Conservation (phyloP, 1,284 basidiomycete genomes). For the Tilletiaria anomala region DNA sequence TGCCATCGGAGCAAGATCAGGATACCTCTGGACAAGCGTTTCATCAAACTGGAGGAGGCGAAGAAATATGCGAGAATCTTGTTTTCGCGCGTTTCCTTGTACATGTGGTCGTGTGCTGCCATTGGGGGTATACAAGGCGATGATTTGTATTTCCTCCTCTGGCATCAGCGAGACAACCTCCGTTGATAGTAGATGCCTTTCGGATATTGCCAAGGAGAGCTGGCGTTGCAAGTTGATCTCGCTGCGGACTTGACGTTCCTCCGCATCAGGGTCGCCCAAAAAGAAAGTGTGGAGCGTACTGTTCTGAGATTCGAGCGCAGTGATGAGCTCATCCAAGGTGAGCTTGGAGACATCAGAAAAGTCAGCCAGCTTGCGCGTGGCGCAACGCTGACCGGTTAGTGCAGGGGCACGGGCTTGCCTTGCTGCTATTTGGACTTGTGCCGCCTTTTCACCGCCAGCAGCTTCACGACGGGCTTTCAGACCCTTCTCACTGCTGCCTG, state of each 20-base stretch:
- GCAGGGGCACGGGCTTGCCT: constrained; percentile 17
- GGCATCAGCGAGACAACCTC: constrained; percentile 39
- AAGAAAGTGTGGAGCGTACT: constrained; percentile 37
- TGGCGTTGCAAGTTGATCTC: constrained; percentile 42
- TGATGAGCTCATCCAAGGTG: constrained; percentile 42
- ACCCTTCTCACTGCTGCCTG: no score
- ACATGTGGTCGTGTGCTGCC: constrained; percentile 44
- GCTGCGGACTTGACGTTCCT: constrained; percentile 43
- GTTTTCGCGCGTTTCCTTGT: constrained; percentile 41
- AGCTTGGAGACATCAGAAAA: constrained; percentile 40
- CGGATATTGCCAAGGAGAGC: constrained; percentile 40
- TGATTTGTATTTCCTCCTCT: constrained; percentile 38
- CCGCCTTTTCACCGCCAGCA: no score
- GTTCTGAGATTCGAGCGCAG: constrained; percentile 42
- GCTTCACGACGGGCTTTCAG: no score
- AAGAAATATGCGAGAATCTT: constrained; percentile 45
- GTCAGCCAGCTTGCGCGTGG: constrained; percentile 20
- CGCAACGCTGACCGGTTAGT: constrained; percentile 33
- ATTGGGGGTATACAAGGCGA: constrained; percentile 44
- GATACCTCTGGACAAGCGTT: constrained; percentile 13
- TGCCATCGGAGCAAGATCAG: constrained; percentile 28
- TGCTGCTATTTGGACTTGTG: neutral
- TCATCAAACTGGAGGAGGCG: constrained; percentile 43
- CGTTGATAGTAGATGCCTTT: constrained; percentile 37
- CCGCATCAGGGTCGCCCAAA: constrained; percentile 41